Percentiles rank a stretch among this genome's conserved stretches.
phyloP scores from a whole-genome alignment of 257 asterid genomes.

The Lycium ferocissimum region DNA sequence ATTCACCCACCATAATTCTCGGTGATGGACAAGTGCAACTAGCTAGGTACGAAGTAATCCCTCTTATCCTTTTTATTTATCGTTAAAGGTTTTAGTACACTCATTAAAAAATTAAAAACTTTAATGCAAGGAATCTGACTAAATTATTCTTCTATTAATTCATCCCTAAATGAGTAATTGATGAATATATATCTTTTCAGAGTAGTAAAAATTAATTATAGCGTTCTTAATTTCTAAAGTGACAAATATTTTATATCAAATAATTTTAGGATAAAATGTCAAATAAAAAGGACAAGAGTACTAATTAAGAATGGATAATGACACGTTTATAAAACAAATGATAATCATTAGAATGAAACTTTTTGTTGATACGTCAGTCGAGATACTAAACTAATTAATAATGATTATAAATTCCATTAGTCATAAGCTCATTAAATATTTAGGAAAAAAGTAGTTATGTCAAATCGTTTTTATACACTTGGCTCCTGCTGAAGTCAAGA shows the following conservation, averaged over 20 bases:
- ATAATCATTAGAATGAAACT: slow-evolving; percentile 25
- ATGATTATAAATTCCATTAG: slow-evolving; percentile 30
- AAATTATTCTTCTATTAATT: not conserved
- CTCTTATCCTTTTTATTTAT: no score
- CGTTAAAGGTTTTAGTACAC: no score
- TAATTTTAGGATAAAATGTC: not conserved
- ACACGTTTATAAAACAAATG: slow-evolving; percentile 42
- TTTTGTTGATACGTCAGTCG: not conserved
- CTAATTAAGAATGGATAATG: slow-evolving; percentile 10
- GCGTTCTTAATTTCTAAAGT: not conserved
- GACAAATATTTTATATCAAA: not conserved
- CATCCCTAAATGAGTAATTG: not conserved
- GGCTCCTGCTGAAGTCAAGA: slow-evolving; percentile 43
- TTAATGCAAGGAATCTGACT: not conserved
- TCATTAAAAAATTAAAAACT: no score
- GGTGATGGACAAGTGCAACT: no score
- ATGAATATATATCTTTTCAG: not conserved
- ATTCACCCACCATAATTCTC: no score
- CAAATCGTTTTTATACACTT: slow-evolving; percentile 39
- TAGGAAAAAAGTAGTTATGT: slow-evolving; percentile 33
- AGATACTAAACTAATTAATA: not conserved
- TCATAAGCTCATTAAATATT: slow-evolving; percentile 36
- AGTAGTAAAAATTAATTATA: no score
- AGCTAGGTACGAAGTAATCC: no score
- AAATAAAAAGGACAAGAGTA: not conserved